Conservation (phyloP, 306 rosid species). For the Quillaja saponaria region DNA sequence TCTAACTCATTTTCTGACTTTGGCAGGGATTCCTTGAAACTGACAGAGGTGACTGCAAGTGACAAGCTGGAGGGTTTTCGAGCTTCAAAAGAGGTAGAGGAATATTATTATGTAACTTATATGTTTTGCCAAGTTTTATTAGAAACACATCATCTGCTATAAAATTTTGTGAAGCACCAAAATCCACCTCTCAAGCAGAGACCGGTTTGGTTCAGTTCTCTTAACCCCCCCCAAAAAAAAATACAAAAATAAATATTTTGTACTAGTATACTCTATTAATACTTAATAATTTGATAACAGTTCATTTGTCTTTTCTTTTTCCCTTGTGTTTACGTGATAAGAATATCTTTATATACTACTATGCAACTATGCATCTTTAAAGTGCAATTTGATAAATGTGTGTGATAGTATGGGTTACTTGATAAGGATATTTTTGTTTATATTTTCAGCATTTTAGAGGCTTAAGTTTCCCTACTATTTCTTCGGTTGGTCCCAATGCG, state of each 20-base stretch:
- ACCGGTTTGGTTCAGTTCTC: background rate
- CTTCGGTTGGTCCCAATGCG: constrained; percentile 97
- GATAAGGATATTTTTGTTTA: constrained; percentile 12
- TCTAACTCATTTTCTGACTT: too few species aligned
- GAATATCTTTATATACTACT: too few species aligned
- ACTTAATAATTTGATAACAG: too few species aligned
- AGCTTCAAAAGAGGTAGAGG: constrained; percentile 87
- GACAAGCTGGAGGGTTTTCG: constrained; percentile 91
- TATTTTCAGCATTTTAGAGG: constrained; percentile 83
- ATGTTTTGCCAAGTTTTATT: background rate
- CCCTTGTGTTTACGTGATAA: too few species aligned
- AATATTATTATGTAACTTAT: constrained; percentile 20
- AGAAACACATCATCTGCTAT: background rate
- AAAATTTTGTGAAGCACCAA: constrained; percentile 17
- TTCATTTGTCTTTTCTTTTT: too few species aligned
- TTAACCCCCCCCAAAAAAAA: too few species aligned
- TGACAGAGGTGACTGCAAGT: constrained; percentile 89
- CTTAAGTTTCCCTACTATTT: constrained; percentile 93
- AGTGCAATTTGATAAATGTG: background rate
- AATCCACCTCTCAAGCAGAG: background rate
- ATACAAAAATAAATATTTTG: too few species aligned
- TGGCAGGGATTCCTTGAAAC: constrained; percentile 68
- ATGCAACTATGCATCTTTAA: background rate
- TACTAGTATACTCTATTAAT: too few species aligned
- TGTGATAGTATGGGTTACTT: constrained; percentile 25